These are phyloP conservation scores for Volvox reticuliferus DNA, from an alignment of 139 green algal genomes.

Conservation along the genomic window DNA sequence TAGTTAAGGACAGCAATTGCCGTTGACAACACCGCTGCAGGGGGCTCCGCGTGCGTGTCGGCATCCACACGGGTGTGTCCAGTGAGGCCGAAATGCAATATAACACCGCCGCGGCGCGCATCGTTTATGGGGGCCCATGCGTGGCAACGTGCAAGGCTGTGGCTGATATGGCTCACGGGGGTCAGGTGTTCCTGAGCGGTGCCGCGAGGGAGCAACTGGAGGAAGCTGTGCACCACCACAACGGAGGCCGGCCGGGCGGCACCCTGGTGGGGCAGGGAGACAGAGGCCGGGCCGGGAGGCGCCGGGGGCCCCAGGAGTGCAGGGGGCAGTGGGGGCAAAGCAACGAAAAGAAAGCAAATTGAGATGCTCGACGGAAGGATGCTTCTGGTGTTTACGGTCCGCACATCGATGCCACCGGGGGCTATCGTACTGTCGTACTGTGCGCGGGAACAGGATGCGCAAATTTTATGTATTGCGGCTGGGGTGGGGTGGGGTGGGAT, in stretches of 20 bases:
- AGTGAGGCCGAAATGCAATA: conserved; percentile 38
- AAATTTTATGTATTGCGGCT: too few relatives aligned
- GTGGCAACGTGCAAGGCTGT: conserved; percentile 31
- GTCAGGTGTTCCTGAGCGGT: conserved; percentile 1
- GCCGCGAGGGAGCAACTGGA: neutral
- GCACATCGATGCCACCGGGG: too few relatives aligned
- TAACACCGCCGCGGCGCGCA: conserved; percentile 4
- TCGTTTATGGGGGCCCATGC: conserved; percentile 18
- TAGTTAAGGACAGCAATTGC: too few relatives aligned
- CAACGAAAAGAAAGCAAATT: too few relatives aligned
- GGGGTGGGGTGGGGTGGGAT: too few relatives aligned
- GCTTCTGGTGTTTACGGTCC: too few relatives aligned
- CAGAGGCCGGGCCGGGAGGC: neutral
- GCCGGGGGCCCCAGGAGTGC: neutral
- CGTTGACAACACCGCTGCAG: neutral
- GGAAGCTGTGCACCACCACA: conserved; percentile 8
- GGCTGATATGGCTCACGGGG: conserved; percentile 21
- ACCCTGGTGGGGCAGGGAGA: conserved; percentile 5
- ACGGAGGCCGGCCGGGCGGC: neutral
- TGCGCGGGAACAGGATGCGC: neutral
- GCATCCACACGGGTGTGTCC: conserved; percentile 28
- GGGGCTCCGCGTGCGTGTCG: conserved; percentile 36
- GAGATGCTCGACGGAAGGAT: too few relatives aligned
- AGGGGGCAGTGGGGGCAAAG: too few relatives aligned
- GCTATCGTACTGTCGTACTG: too few relatives aligned